Percentiles rank a stretch among this genome's conserved stretches.
Evolutionary conservation across 768 basidiomycete species (phyloP).

Genomic region (Exidia glandulosa): DNA sequence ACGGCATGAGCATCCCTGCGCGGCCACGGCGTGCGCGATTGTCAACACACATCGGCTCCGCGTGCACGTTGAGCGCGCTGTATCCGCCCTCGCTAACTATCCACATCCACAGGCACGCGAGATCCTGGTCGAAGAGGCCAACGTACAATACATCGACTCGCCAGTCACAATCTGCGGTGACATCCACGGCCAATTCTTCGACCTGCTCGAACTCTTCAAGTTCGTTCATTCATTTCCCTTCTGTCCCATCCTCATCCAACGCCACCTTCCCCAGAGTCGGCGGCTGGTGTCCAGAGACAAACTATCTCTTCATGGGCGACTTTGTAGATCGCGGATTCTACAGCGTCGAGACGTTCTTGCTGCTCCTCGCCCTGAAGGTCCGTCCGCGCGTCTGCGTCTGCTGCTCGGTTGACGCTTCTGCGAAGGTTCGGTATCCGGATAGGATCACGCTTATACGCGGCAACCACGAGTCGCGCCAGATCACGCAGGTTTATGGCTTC

Average conservation of each 20-base stretch:
- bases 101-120: no score
- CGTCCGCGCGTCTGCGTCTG: neutral
- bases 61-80: no score
- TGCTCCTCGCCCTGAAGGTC: conserved; percentile 85
- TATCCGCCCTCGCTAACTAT: no score
- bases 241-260: no score
- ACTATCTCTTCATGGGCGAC: conserved; percentile 97
- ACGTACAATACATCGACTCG: conserved; percentile 91
- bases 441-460: conserved; percentile 94
- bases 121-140: conserved; percentile 94
- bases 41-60: no score
- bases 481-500: conserved; percentile 91
- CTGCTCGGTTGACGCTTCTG: conserved; percentile 5
- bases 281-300: conserved; percentile 84
- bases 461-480: conserved; percentile 96
- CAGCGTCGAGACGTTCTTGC: conserved; percentile 90
- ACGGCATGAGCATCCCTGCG: no score
- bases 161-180: conserved; percentile 61
- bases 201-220: conserved; percentile 24
- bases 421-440: conserved; percentile 84
- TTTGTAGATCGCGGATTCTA: conserved; percentile 98
- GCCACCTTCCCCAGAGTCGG: no score
- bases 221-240: conserved; percentile 59
- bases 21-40: no score
- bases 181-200: conserved; percentile 39